Percentiles rank a stretch among this genome's conserved stretches.
phyloP scores from a whole-genome alignment of 768 basidiomycete genomes.

The Termitomyces sp. region DNA sequence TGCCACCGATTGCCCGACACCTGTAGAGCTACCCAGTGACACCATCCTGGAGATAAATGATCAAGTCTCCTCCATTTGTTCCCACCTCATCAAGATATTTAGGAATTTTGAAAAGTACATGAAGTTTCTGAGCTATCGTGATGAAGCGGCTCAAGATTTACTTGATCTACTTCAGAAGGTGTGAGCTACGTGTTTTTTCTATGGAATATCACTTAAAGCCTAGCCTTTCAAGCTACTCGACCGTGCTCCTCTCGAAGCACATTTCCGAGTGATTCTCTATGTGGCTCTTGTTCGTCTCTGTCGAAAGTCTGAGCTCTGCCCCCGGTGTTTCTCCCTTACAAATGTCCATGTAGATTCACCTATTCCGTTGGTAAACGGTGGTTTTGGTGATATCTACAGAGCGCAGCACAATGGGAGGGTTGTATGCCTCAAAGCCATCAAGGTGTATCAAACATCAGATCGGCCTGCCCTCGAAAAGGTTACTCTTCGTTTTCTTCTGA shows the following conservation, averaged over 20 bases:
- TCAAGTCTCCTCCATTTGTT: neutral
- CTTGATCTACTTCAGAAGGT: neutral
- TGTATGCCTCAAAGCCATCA: constrained; percentile 24
- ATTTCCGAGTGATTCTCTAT: constrained; percentile 10
- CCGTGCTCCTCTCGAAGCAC: neutral
- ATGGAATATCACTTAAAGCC: neutral
- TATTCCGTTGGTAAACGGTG: constrained; percentile 14
- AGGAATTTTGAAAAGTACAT: neutral
- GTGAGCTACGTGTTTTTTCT: neutral
- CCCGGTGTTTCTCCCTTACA: constrained; percentile 18
- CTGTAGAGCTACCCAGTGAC: neutral
- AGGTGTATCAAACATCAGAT: constrained; percentile 11
- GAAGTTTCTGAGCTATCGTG: too few species aligned
- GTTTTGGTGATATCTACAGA: constrained; percentile 25
- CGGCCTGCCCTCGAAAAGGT: neutral
- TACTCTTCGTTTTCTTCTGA: neutral
- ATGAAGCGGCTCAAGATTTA: neutral
- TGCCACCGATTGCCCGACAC: neutral
- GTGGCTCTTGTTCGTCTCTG: constrained; percentile 18
- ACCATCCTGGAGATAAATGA: neutral
- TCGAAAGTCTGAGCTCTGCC: constrained; percentile 19
- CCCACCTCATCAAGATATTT: neutral
- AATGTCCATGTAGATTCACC: constrained; percentile 1
- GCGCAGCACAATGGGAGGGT: constrained; percentile 11
- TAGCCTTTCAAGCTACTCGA: neutral